phyloP scores from a whole-genome alignment of 441 rosid species.

The Gossypium gossypioides region DNA sequence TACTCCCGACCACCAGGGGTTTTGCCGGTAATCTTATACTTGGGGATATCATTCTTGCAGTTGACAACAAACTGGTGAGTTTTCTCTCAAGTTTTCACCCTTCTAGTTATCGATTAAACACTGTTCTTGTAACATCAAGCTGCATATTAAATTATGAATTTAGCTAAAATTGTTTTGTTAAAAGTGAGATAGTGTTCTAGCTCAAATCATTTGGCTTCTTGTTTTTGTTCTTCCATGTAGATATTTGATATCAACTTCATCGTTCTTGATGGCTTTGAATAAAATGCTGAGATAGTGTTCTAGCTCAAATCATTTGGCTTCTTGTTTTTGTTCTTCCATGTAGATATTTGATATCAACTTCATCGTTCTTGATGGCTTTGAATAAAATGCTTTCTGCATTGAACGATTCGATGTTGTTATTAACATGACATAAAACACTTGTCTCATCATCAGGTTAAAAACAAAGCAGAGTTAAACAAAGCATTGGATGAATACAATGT shows the following conservation, averaged over 20 bases:
- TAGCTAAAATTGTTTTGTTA: no score
- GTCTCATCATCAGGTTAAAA: slow-evolving; percentile 49
- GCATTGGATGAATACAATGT: slow-evolving; percentile 69
- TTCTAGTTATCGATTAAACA: background rate
- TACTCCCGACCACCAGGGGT: slow-evolving; percentile 69
- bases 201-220: background rate
- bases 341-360: background rate
- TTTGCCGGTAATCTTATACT: slow-evolving; percentile 78
- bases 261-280: background rate
- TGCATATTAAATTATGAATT: no score
- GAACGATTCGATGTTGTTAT: background rate
- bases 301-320: background rate
- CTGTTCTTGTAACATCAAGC: no score
- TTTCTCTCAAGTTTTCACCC: slow-evolving; percentile 11
- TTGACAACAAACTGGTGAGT: slow-evolving; percentile 60
- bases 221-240: background rate
- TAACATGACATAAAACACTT: background rate
- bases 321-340: background rate
- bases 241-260: background rate
- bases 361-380: background rate
- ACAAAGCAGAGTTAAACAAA: slow-evolving; percentile 65
- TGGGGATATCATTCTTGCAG: slow-evolving; percentile 72
- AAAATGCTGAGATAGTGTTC: background rate
- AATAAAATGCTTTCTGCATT: background rate
- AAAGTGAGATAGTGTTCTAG: no score